These are phyloP conservation scores for Macrolepiota albuminosa DNA, from an alignment of 768 basidiomycete species.

Conservation along the genomic window DNA sequence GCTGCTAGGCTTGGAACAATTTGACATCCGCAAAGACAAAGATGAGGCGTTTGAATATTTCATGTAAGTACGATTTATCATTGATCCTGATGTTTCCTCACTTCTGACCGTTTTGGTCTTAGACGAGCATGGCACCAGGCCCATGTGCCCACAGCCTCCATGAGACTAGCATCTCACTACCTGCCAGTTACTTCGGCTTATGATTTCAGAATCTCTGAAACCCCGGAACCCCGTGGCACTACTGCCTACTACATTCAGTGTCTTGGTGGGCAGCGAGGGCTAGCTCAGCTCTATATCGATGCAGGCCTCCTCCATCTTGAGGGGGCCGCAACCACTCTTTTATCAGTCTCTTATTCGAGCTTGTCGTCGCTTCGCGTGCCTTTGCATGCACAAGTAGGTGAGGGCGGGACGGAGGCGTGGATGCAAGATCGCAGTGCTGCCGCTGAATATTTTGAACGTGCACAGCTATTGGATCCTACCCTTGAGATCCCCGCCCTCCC, in stretches of 20 bases:
- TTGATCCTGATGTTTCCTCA: not conserved
- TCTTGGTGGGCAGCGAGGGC: slow-evolving; percentile 59
- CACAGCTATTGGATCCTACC: slow-evolving; percentile 50
- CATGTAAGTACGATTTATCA: slow-evolving; percentile 42
- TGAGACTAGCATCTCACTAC: slow-evolving; percentile 73
- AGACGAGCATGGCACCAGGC: slow-evolving; percentile 84
- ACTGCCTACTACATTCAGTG: slow-evolving; percentile 58
- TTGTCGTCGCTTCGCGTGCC: slow-evolving; percentile 75
- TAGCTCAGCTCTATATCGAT: slow-evolving; percentile 74
- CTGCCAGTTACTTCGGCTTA: slow-evolving; percentile 50
- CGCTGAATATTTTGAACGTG: slow-evolving; percentile 67
- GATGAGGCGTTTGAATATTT: slow-evolving; percentile 82
- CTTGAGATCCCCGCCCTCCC: slow-evolving; percentile 71
- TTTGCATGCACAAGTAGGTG: slow-evolving; percentile 40
- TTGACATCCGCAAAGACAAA: slow-evolving; percentile 70
- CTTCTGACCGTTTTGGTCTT: slow-evolving; percentile 6
- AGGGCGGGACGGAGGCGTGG: slow-evolving; percentile 69
- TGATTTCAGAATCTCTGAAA: slow-evolving; percentile 28
- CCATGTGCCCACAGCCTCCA: slow-evolving; percentile 68
- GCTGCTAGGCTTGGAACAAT: slow-evolving; percentile 63
- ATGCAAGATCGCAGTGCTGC: slow-evolving; percentile 70
- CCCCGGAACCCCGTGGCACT: slow-evolving; percentile 45
- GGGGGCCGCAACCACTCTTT: slow-evolving; percentile 66
- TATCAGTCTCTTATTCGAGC: slow-evolving; percentile 70
- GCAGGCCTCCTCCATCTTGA: slow-evolving; percentile 80